Evolutionary conservation across 805 yeast genomes (phyloP), one percentile per base, ranked within the genome.

Genomic region (Starmera quercuum): DNA sequence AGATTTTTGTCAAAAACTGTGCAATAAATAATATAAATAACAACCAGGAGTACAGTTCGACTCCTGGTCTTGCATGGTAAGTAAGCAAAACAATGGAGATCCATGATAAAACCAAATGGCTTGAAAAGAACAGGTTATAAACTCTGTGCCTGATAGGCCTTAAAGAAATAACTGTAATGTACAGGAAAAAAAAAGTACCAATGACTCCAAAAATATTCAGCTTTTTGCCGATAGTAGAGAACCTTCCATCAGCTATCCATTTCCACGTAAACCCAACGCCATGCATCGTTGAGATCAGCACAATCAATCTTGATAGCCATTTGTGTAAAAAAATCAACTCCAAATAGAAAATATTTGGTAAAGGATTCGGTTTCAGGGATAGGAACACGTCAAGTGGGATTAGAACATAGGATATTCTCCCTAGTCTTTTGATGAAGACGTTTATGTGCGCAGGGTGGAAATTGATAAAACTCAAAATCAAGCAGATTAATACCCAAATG

Each of bases 11-110:
- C 9, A 49, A 43, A 4, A 67, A 34, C 38, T 70, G 77, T 29
- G 56, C 56, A 3, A 46, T 31, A 10, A 75, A 40, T 12, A 69
- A 32, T 0, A 39, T 5, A 3, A 51, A 25, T 31, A 58, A 56
- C 4, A 63, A 12, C 2, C 51, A 15, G 5, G 64, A 49, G 25
- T 56, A 56, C 14, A 62, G 41, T 1, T 59, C 45, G 1, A 80
- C 83, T 1, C 78, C 77, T 0, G 90, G 90, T 39, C 90, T 67
- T 2, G 92, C 83, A 55, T 83, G 94, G 33, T 70, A 59, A 2
- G 66, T 62, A 5, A 73, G 63, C 17, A 74, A 42, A 1, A 63
- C 42, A 5, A 78, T 54, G 35, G 70, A 62, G 1, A 58, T 20
- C 56, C 73, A 59, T 7, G 74, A 64, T 3, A 74, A 61, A 4